Evolutionary conservation across 2,329 filamentous ascomycete genomes (phyloP).

Genomic region (Xylaria hypoxylon): DNA sequence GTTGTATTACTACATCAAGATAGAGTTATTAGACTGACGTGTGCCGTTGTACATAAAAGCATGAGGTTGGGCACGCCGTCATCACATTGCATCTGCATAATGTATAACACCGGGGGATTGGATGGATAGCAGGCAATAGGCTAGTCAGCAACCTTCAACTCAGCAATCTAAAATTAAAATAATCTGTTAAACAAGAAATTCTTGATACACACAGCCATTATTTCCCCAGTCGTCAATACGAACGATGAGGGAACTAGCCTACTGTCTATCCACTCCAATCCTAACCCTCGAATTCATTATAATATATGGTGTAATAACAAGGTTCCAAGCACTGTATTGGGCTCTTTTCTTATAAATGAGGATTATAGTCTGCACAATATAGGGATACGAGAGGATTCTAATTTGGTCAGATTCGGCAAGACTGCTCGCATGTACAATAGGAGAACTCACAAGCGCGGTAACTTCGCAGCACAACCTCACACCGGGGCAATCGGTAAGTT

Average conservation of each 20-base stretch:
- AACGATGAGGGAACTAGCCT: neutral
- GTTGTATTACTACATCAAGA: constrained; percentile 39
- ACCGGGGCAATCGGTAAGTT: constrained; percentile 45
- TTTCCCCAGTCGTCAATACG: constrained; percentile 3
- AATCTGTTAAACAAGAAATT: constrained; percentile 15
- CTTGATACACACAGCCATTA: constrained; percentile 8
- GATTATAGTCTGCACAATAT: constrained; percentile 42
- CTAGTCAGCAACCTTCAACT: constrained; percentile 30
- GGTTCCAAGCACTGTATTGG: neutral
- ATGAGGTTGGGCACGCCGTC: constrained; percentile 26
- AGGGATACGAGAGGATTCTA: constrained; percentile 50
- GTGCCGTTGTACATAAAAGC: constrained; percentile 39
- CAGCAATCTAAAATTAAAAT: constrained; percentile 24
- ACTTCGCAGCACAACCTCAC: constrained; percentile 51
- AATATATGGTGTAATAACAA: neutral
- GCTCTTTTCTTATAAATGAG: neutral
- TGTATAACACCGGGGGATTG: constrained; percentile 32
- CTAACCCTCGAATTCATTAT: neutral
- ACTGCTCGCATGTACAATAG: neutral
- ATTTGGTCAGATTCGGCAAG: constrained; percentile 6
- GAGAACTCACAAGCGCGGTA: constrained; percentile 48
- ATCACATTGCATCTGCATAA: constrained; percentile 30
- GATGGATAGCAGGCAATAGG: constrained; percentile 19
- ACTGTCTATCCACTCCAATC: neutral
- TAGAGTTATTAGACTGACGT: constrained; percentile 37